Conservation (phyloP, 164 flowering plant species). For the Nymphaea colorata region DNA sequence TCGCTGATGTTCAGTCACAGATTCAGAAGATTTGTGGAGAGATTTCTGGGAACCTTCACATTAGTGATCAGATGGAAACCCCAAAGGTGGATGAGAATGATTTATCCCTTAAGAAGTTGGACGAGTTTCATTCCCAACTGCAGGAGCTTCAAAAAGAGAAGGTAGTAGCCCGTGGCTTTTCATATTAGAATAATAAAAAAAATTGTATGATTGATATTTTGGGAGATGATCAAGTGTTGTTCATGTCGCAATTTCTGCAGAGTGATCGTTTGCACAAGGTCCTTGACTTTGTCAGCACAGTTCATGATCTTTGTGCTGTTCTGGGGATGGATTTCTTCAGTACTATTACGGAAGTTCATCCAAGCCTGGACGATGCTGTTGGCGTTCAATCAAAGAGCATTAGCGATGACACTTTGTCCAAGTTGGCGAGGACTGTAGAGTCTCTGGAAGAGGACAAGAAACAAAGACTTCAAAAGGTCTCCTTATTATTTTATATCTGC, state of each 20-base stretch:
- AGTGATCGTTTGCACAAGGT: slow-evolving; percentile 89
- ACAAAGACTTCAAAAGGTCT: slow-evolving; percentile 72
- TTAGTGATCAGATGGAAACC: slow-evolving; percentile 22
- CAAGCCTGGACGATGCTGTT: slow-evolving; percentile 73
- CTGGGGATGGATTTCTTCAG: slow-evolving; percentile 85
- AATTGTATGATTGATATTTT: neutral
- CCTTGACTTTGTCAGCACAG: slow-evolving; percentile 82
- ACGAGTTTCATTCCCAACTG: slow-evolving; percentile 70
- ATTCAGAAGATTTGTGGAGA: slow-evolving; percentile 80
- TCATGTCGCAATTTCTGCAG: slow-evolving; percentile 22
- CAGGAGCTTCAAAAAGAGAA: slow-evolving; percentile 92
- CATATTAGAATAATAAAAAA: neutral
- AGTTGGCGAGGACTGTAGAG: slow-evolving; percentile 66
- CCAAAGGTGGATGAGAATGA: slow-evolving; percentile 72
- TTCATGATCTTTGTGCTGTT: slow-evolving; percentile 90
- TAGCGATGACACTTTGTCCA: slow-evolving; percentile 72
- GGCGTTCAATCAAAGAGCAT: slow-evolving; percentile 87
- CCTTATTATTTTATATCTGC: neutral
- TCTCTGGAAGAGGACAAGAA: slow-evolving; percentile 76
- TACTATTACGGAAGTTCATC: slow-evolving; percentile 87
- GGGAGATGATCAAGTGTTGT: neutral
- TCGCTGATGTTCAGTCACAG: slow-evolving; percentile 72
- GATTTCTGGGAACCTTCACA: slow-evolving; percentile 51
- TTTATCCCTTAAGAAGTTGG: slow-evolving; percentile 64
- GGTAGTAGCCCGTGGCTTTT: slow-evolving; percentile 24